Percentiles rank a stretch among this genome's conserved stretches.
Conservation (phyloP, 2,329 filamentous ascomycete species). For the Cytospora mali region DNA sequence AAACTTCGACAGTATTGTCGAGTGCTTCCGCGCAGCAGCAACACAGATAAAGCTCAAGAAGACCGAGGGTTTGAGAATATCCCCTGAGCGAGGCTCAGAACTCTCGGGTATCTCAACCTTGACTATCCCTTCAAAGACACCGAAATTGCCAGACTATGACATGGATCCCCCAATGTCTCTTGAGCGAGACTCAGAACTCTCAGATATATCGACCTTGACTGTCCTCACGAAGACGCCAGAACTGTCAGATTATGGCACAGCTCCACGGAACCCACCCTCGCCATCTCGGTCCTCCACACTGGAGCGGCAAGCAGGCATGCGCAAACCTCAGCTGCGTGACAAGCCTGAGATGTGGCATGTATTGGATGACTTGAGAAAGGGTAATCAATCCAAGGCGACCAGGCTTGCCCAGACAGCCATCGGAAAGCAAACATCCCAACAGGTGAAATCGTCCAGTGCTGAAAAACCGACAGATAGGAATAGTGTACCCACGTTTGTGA, state of each 20-base stretch:
- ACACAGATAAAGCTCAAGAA: neutral
- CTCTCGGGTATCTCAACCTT: constrained; percentile 6
- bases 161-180: neutral
- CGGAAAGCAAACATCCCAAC: neutral
- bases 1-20: neutral
- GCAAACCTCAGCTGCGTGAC: neutral
- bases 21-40: neutral
- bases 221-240: neutral
- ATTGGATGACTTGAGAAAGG: neutral
- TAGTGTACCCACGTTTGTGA: too few species aligned
- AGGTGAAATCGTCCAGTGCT: too few species aligned
- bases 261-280: too few species aligned
- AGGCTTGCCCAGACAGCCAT: neutral
- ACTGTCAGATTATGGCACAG: neutral
- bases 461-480: too few species aligned
- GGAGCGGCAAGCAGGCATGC: neutral
- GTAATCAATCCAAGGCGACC: neutral
- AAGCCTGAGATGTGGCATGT: neutral
- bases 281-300: neutral
- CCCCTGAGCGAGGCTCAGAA: neutral
- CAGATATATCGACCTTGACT: constrained; percentile 6
- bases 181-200: neutral
- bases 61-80: neutral
- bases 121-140: neutral
- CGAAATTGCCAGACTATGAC: neutral